Evolutionary conservation across 495 filamentous ascomycete species (phyloP), one percentile per base, ranked within the genome.

Genomic region (Copromyces sp.): DNA sequence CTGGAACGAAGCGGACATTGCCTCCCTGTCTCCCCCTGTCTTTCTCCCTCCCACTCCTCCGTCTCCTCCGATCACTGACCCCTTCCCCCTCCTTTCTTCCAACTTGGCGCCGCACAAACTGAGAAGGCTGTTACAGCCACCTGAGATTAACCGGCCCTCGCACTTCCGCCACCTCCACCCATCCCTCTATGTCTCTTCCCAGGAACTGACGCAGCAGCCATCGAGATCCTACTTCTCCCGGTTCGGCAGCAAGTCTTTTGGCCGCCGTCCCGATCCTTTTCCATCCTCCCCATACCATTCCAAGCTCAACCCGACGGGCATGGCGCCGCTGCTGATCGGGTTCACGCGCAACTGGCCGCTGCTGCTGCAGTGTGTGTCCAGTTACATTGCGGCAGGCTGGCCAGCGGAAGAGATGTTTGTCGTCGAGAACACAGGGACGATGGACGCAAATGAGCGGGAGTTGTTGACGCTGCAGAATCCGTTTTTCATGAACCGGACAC

Each of bases 361-460:
- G 59, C 80, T 90, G 42, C 82, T 89, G 68, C 88, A 90, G 76
- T 83, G 84, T 24, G 83, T 90, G 1, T 83, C 88, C 32, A 85
- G 83, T 42, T 89, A 89, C 74, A 84, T 90, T 41, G 83, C 86
- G 2, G 86, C 88, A 0, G 89, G 89, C 11, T 90, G 88, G 89
- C 89, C 89, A 45, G 73, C 87, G 2, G 78, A 78, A 39, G 86
- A 90, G 71, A 89, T 90, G 72, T 86, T 86, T 70, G 83, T 90
- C 7, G 81, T 90, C 29, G 89, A 90, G 73, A 90, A 90, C 77
- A 90, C 87, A 9, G 89, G 89, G 1, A 83, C 84, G 9, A 89
- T 90, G 83, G 76, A 83, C 69, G 80, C 85, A 1, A 90, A 90
- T 73, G 72, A 75, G 42, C 75, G 83, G 9, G 80, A 80, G 0